Percentiles rank a stretch among this genome's conserved stretches.
Evolutionary conservation across 192 early-diverging fungal genomes (phyloP).

Genomic region (Linnemannia zychae): DNA sequence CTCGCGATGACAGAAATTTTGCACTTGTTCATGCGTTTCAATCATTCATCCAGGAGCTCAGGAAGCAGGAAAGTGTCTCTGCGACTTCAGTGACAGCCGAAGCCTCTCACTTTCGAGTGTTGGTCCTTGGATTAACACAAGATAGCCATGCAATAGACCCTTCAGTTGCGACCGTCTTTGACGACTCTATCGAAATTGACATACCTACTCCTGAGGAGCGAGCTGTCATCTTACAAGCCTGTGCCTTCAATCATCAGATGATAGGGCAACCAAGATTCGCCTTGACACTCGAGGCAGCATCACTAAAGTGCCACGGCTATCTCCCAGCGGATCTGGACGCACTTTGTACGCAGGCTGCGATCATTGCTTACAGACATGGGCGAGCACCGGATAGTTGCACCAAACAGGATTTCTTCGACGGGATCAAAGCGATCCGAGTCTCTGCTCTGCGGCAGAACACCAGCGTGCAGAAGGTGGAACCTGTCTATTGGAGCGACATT

Average conservation of each 20-base stretch:
- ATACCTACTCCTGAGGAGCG: slow-evolving; percentile 68
- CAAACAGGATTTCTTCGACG: slow-evolving; percentile 60
- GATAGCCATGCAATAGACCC: slow-evolving; percentile 31
- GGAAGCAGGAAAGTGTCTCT: slow-evolving; percentile 11
- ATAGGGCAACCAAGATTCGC: neutral
- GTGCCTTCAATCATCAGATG: slow-evolving; percentile 25
- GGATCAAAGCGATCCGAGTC: slow-evolving; percentile 50
- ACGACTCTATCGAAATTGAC: slow-evolving; percentile 64
- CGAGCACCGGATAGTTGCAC: slow-evolving; percentile 41
- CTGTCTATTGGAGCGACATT: slow-evolving; percentile 81
- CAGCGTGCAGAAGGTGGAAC: slow-evolving; percentile 60
- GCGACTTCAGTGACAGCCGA: neutral
- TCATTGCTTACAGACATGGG: slow-evolving; percentile 27
- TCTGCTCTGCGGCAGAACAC: slow-evolving; percentile 44
- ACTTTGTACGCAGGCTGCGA: slow-evolving; percentile 54
- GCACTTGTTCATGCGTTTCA: slow-evolving; percentile 33
- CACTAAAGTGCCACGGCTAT: slow-evolving; percentile 68
- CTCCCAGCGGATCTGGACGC: slow-evolving; percentile 65
- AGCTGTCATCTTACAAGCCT: slow-evolving; percentile 49
- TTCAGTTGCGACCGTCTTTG: slow-evolving; percentile 23
- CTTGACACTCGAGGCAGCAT: slow-evolving; percentile 38
- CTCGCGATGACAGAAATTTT: slow-evolving; percentile 42
- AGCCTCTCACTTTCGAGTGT: neutral
- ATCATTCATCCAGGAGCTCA: slow-evolving; percentile 29
- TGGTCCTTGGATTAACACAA: slow-evolving; percentile 33